Conservation (phyloP, 2,329 filamentous ascomycete genomes). For the Pseudogymnoascus sp. region DNA sequence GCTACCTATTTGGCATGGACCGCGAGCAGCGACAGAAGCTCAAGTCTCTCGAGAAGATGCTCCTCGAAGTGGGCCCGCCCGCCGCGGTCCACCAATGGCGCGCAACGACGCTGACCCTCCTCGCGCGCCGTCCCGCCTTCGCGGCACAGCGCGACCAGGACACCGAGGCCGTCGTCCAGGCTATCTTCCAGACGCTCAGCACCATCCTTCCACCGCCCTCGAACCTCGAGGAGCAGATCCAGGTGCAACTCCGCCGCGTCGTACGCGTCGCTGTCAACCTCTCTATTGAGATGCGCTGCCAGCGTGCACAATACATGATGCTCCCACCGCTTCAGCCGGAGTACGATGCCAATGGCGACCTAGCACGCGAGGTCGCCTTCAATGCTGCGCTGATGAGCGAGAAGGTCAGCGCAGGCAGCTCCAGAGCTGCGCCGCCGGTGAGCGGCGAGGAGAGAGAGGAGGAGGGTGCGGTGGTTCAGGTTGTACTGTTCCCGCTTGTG, state of each 20-base stretch:
- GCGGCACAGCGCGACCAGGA: constrained; percentile 76
- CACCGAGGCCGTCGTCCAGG: constrained; percentile 90
- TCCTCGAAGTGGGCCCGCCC: constrained; percentile 78
- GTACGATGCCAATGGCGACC: constrained; percentile 87
- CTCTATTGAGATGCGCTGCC: constrained; percentile 93
- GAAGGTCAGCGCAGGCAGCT: constrained; percentile 34
- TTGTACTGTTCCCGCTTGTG: constrained; percentile 92
- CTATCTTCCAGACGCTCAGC: constrained; percentile 76
- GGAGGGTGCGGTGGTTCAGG: constrained; percentile 69
- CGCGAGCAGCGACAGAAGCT: constrained; percentile 95
- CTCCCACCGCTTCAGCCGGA: constrained; percentile 89
- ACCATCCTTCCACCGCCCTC: constrained; percentile 80
- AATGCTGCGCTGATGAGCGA: constrained; percentile 94
- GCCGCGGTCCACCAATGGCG: constrained; percentile 96
- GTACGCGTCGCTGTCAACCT: constrained; percentile 83
- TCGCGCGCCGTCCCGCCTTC: constrained; percentile 75
- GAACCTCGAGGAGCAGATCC: constrained; percentile 71
- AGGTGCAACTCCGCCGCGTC: constrained; percentile 78
- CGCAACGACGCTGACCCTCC: constrained; percentile 83
- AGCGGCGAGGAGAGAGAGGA: constrained; percentile 75
- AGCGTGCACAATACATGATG: constrained; percentile 98
- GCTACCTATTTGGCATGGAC: constrained; percentile 98
- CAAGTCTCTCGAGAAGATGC: constrained; percentile 87
- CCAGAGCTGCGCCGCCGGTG: background rate
- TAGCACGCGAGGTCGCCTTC: constrained; percentile 81